Base-by-base conservation (phyloP, 768 basidiomycete genomes). In the Kwoniella mangroviensis region DNA sequence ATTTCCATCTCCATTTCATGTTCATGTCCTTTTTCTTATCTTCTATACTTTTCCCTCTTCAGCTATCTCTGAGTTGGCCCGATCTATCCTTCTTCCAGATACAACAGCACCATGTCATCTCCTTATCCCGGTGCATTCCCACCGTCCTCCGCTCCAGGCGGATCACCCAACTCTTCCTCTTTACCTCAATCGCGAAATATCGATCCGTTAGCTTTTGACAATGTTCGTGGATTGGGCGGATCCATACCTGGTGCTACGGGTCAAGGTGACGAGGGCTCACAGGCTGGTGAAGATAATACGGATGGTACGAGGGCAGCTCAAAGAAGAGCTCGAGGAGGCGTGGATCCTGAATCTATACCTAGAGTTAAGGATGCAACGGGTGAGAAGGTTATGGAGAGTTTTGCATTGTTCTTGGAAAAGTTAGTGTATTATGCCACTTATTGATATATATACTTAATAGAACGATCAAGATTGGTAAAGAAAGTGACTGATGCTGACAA, bases 331-430 rank as follows among this genome's bases (percentile, higher is more conserved):
- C 71, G 70, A 34, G 65, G 71, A 43, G 45, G 55, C 0, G 61
- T 75, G 10, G 74, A 82, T 60, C 68, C 64, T 26, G 84, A 82
- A 13, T 92, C 94, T 76, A 88, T 97, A 0, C 92, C 94, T 2
- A 85, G 92, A 61, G 94, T 98, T 1, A 90, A 90, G 76, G 97
- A 98, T 84, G 90, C 92, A 41, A 96, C 98, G 21, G 96, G 96
- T 63, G 95, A 98, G 85, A 93, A 92, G 76, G 93, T 98, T 4
- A 90, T 91, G 66, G 92, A 95, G 77, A 90, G 90, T 78, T 98
- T 98, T 79, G 91, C 93, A 81, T 88, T 89, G 1, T 98, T 99
- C 84, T 84, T 98, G 63, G 91, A 92, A 85, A 90, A 90, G 97
- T 98, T 81, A 70, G 79, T 67, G 6, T 0, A 34, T 34, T 34